Evolutionary conservation across 2,329 filamentous ascomycete species (phyloP).

Genomic region (Verticillium dahliae): DNA sequence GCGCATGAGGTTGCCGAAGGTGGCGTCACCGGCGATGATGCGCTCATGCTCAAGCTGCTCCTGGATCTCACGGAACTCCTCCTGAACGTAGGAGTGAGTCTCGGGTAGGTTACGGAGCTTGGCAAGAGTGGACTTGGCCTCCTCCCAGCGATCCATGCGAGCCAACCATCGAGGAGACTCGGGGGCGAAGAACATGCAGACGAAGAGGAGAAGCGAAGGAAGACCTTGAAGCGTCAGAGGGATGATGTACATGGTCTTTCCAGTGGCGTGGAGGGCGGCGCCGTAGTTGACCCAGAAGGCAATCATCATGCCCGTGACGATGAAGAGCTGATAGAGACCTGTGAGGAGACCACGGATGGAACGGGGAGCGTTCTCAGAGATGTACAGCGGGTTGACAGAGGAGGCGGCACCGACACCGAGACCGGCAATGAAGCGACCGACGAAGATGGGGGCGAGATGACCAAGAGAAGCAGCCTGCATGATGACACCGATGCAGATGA

Average conservation of each 20-base stretch:
- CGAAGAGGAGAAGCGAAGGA: slow-evolving; percentile 51
- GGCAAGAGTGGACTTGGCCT: slow-evolving; percentile 47
- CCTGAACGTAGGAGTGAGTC: slow-evolving; percentile 46
- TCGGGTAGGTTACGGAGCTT: slow-evolving; percentile 47
- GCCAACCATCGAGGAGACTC: slow-evolving; percentile 61
- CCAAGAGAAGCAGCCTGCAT: slow-evolving; percentile 54
- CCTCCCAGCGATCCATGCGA: slow-evolving; percentile 58
- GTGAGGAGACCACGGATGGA: slow-evolving; percentile 36
- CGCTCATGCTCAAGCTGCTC: slow-evolving; percentile 51
- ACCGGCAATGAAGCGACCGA: slow-evolving; percentile 49
- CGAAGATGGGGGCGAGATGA: slow-evolving; percentile 52
- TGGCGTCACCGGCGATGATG: slow-evolving; percentile 36
- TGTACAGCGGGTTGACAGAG: slow-evolving; percentile 35
- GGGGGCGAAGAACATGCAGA: slow-evolving; percentile 55
- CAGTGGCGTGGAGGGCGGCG: slow-evolving; percentile 25
- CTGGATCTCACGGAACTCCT: slow-evolving; percentile 49
- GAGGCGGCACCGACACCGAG: slow-evolving; percentile 36
- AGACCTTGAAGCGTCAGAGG: slow-evolving; percentile 58
- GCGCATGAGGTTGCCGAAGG: slow-evolving; percentile 45
- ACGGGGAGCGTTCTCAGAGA: slow-evolving; percentile 36
- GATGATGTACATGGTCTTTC: slow-evolving; percentile 22
- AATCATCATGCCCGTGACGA: slow-evolving; percentile 34
- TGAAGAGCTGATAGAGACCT: slow-evolving; percentile 39
- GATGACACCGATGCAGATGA: slow-evolving; percentile 53
- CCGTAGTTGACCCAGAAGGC: slow-evolving; percentile 47